Percentiles rank a stretch among this genome's conserved stretches.
phyloP scores from a whole-genome alignment of 2,329 filamentous ascomycete genomes.

The Epicoccum sorghinum region DNA sequence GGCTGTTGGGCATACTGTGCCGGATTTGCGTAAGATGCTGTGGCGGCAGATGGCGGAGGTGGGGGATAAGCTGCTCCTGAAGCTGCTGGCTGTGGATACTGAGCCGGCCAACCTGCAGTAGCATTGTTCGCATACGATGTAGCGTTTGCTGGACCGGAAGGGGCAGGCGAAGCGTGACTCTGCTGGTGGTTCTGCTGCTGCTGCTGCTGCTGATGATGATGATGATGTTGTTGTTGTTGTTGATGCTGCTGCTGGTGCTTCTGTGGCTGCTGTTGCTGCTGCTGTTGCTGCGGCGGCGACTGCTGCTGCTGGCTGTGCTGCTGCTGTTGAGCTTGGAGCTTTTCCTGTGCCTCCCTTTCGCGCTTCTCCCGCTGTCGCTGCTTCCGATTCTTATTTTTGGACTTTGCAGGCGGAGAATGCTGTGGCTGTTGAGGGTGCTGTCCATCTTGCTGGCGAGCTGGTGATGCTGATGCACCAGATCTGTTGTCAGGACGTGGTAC shows the following conservation, averaged over 20 bases:
- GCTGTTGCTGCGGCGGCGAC: too few species aligned
- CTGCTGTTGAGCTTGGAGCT: slow-evolving; percentile 13
- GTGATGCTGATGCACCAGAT: slow-evolving; percentile 34
- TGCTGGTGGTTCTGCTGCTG: slow-evolving; percentile 9
- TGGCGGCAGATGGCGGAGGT: slow-evolving; percentile 23
- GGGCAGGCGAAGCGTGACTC: slow-evolving; percentile 28
- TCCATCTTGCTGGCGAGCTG: slow-evolving; percentile 28
- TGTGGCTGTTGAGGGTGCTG: slow-evolving; percentile 25
- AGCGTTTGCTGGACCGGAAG: slow-evolving; percentile 25
- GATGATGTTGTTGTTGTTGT: slow-evolving; percentile 18
- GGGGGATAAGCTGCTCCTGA: slow-evolving; percentile 21
- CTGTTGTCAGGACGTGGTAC: slow-evolving; percentile 22
- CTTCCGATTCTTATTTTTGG: slow-evolving; percentile 42
- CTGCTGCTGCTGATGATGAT: too few species aligned
- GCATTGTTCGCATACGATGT: slow-evolving; percentile 31
- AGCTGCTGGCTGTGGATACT: slow-evolving; percentile 29
- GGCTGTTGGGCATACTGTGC: slow-evolving; percentile 22
- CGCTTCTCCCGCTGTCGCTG: slow-evolving; percentile 37
- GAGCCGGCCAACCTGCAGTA: slow-evolving; percentile 26
- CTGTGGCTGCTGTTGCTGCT: slow-evolving; percentile 10
- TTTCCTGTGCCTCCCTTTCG: slow-evolving; percentile 31
- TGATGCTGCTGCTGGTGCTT: slow-evolving; percentile 19
- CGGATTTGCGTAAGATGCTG: slow-evolving; percentile 24
- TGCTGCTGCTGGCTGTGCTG: slow-evolving; percentile 17
- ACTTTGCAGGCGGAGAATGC: slow-evolving; percentile 29